phyloP scores from a whole-genome alignment of 1,139 yeast genomes.

The Debaryomyces sp. region DNA sequence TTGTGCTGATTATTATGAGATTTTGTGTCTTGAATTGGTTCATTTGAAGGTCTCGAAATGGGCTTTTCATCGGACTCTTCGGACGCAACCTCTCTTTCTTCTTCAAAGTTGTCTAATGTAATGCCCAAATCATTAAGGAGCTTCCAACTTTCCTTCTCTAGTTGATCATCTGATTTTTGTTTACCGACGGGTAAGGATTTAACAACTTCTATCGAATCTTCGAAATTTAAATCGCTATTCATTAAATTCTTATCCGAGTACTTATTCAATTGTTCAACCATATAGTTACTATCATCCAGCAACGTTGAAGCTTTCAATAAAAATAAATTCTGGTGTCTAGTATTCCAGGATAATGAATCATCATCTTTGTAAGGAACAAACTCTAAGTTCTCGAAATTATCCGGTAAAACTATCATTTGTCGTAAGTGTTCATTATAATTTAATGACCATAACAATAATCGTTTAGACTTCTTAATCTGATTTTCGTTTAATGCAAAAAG shows the following conservation, averaged over 20 bases:
- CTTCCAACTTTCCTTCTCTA: slow-evolving; percentile 24
- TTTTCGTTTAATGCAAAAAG: slow-evolving; percentile 30
- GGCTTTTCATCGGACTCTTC: not conserved
- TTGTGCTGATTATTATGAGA: not conserved
- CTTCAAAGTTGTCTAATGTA: not conserved
- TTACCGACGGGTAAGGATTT: slow-evolving; percentile 15
- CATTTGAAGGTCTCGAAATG: not conserved
- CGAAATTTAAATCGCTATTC: slow-evolving; percentile 17
- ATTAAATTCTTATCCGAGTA: slow-evolving; percentile 7
- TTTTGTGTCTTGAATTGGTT: not conserved
- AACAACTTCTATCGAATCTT: slow-evolving; percentile 19
- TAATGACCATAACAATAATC: slow-evolving; percentile 43
- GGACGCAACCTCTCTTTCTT: not conserved
- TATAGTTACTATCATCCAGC: not conserved
- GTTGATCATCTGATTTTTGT: slow-evolving; percentile 10
- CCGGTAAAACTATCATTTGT: slow-evolving; percentile 24
- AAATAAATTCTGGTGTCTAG: slow-evolving; percentile 26
- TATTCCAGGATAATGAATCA: slow-evolving; percentile 38
- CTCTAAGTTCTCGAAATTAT: slow-evolving; percentile 8
- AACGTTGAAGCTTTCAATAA: slow-evolving; percentile 14
- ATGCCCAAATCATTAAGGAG: slow-evolving; percentile 25
- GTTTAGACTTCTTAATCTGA: slow-evolving; percentile 36
- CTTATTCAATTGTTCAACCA: not conserved
- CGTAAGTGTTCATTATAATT: slow-evolving; percentile 35
- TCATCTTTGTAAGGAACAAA: slow-evolving; percentile 36